Base-by-base conservation (phyloP, 106 monocot species). In the Xerophyta viscosa region DNA sequence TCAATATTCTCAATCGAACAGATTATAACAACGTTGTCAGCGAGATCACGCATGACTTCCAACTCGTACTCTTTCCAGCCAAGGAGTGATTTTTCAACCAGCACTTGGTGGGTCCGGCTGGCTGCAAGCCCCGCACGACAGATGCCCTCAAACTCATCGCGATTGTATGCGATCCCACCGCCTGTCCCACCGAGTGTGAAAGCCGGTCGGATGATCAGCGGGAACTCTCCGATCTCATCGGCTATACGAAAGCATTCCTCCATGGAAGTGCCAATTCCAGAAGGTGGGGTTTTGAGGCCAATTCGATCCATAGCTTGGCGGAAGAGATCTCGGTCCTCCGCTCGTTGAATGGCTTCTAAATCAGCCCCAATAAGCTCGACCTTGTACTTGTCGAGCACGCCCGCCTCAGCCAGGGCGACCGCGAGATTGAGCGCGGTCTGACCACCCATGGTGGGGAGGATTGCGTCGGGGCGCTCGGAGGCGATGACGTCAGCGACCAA, bases 31-130 rank as follows among this genome's bases (percentile, higher is more conserved):
- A 89, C 96, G 62, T 98, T 98, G 55, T 98, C 89, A 9, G 89
- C 86, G 39, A 98, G 77, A 52, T 98, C 96, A 29, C 96, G 75
- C 96, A 98, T 98, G 21, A 98, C 96, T 69, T 98, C 89, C 21
- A 98, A 61, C 44, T 98, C 96, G 41, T 90, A 98, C 67, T 98
- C 96, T 69, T 98, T 98, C 96, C 96, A 98, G 6, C 96, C 96
- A 30, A 98, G 76, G 11, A 98, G 82, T 0, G 96, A 98, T 53
- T 98, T 98, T 60, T 98, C 96, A 2, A 98, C 82, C 37, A 98
- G 71, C 24, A 98, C 96, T 79, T 92, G 83, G 8, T 70, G 58
- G 0, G 85, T 90, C 13, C 76, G 29, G 37, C 89, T 89, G n/a
- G 96, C 96, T 0, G 82, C 76, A 20, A 98, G 63, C 12, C 96